Evolutionary conservation across 805 yeast species (phyloP).

Genomic region (Candida arabinofermentans): DNA sequence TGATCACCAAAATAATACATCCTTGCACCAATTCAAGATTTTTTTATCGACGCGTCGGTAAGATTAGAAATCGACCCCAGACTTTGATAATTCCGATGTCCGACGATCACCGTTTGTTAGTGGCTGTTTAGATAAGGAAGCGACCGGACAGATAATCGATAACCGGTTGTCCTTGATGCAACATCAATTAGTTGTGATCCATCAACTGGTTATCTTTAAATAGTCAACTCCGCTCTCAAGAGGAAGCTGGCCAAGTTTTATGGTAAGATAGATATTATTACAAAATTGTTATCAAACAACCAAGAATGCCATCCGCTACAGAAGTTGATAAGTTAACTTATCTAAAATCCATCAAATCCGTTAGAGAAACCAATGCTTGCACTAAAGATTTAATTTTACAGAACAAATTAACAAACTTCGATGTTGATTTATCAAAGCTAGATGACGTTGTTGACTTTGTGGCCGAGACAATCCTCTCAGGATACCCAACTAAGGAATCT

Average conservation of each 20-base stretch:
- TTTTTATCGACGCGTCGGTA: not conserved
- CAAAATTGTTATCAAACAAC: not conserved
- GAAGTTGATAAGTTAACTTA: slow-evolving; percentile 25
- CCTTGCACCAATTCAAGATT: too few species aligned
- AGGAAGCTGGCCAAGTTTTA: too few species aligned
- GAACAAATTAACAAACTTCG: slow-evolving; percentile 38
- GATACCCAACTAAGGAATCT: slow-evolving; percentile 38
- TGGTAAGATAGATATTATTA: too few species aligned
- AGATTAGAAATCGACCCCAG: not conserved
- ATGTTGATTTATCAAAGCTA: slow-evolving; percentile 41
- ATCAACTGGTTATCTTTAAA: not conserved
- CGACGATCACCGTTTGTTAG: not conserved
- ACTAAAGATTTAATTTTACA: slow-evolving; percentile 38
- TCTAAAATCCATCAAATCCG: slow-evolving; percentile 49
- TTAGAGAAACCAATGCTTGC: slow-evolving; percentile 46
- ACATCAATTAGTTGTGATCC: too few species aligned
- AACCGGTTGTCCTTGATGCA: too few species aligned
- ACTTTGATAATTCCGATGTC: not conserved
- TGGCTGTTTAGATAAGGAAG: too few species aligned
- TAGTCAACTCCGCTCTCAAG: not conserved
- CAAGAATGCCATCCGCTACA: slow-evolving; percentile 4
- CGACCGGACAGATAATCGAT: too few species aligned
- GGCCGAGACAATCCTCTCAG: slow-evolving; percentile 38
- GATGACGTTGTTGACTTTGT: slow-evolving; percentile 43
- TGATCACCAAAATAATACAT: too few species aligned